Evolutionary conservation across 1,284 basidiomycete species (phyloP).

Genomic region (Stygiomarasmius scandens): DNA sequence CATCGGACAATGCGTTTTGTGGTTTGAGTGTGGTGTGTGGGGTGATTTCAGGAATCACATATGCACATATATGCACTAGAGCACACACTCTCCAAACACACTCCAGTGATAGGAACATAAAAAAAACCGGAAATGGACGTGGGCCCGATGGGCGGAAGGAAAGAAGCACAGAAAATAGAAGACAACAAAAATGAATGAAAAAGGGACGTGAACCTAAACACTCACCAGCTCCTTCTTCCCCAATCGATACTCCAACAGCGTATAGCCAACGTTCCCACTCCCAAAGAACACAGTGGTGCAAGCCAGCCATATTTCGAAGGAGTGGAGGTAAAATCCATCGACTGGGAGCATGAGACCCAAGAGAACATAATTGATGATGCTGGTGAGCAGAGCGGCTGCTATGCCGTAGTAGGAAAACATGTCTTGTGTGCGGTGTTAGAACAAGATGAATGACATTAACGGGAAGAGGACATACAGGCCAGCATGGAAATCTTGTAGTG

Average conservation of each 20-base stretch:
- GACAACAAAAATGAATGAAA: constrained; percentile 34
- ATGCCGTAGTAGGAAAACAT: constrained; percentile 92
- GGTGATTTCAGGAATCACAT: no score
- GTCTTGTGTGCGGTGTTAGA: constrained; percentile 43
- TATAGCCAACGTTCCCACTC: constrained; percentile 73
- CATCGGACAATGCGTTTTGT: not conserved
- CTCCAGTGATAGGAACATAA: not conserved
- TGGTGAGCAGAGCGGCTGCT: constrained; percentile 65
- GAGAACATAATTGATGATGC: constrained; percentile 74
- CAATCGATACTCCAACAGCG: constrained; percentile 76
- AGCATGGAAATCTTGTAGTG: constrained; percentile 84
- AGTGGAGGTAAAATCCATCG: constrained; percentile 72
- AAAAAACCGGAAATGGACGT: not conserved
- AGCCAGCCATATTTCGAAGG: constrained; percentile 80
- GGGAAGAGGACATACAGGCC: constrained; percentile 55
- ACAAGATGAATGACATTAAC: constrained; percentile 1
- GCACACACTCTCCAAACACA: no score
- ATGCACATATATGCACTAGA: no score
- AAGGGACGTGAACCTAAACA: constrained; percentile 24
- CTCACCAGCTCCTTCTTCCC: constrained; percentile 59
- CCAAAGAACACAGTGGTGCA: constrained; percentile 79
- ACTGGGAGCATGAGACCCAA: constrained; percentile 70
- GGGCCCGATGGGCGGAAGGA: not conserved
- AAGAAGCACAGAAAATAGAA: not conserved
- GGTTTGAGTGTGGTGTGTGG: not conserved